Evolutionary conservation across 148 eudicot species (phyloP), one percentile per base, ranked within the genome.

Genomic region (Simmondsia chinensis): DNA sequence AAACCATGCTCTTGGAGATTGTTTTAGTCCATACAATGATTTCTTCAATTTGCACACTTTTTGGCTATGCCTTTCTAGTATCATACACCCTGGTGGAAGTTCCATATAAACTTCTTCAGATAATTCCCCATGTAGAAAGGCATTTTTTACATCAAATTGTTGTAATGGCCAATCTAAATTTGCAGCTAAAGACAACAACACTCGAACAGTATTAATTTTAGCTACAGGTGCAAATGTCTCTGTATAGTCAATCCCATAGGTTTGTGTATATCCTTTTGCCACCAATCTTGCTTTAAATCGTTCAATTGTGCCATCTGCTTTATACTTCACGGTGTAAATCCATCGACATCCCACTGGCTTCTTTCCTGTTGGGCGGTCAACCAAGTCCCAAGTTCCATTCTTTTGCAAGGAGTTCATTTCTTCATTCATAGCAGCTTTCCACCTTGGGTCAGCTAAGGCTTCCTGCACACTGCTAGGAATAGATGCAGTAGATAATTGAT

Each of bases 331-430:
- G 4, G 16, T 24, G 10, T 13, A 37, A 3, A 37, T 13, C 43
- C 43, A 39, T 39, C 18, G 17, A 19, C 43, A 17, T 11, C 51
- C 51, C 12, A 46, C 34, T 2, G 24, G n/a, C 9, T 30, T 46
- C 5, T 46, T 3, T 1, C 51, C 37, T 3, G 2, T 0, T 3
- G 25, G 51, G 2, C 29, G 18, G 0, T 0, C 5, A 0, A 7
- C 9, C 9, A 4, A 4, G 10, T 39, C 11, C 23, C 43, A 39
- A 5, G 43, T 39, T 1, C 10, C 20, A 16, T 46, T 46, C 23
- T 15, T 8, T 5, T 46, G 34, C 0, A 46, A 12, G 2, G 50
- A 11, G 3, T 7, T 3, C 2, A 46, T 7, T 18, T 46, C 50
- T 14, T 14, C 20, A 1, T 16, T 1, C 31, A 43, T 43, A 0